Percentiles rank a stretch among this genome's conserved stretches.
Evolutionary conservation across 306 rosid species (phyloP).

Genomic region (Trichosanthes cucumerina): DNA sequence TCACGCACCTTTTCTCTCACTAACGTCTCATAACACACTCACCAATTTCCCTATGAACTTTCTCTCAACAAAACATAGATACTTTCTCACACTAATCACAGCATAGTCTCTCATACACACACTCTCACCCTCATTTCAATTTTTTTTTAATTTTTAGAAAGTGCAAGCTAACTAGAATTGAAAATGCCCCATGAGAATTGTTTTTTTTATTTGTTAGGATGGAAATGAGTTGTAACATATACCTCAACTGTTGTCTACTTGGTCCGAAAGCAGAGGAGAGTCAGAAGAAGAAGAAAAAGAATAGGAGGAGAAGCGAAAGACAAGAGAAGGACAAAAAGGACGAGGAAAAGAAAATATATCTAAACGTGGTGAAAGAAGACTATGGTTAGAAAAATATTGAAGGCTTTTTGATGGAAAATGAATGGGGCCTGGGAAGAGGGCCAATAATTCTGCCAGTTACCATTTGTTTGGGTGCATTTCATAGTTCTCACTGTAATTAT

Average conservation of each 20-base stretch:
- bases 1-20: not conserved
- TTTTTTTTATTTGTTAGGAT: not conserved
- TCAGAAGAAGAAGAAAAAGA: not conserved
- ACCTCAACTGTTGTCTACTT: not conserved
- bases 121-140: not conserved
- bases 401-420: not conserved
- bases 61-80: not conserved
- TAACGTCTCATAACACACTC: not conserved
- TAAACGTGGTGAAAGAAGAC: not conserved
- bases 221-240: not conserved
- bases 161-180: not conserved
- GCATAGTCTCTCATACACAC: not conserved
- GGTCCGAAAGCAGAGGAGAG: not conserved
- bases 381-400: not conserved
- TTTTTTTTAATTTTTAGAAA: not conserved
- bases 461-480: not conserved
- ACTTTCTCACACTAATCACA: not conserved
- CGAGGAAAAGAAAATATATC: not conserved
- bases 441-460: not conserved
- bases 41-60: not conserved
- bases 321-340: not conserved
- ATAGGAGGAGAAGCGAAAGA: not conserved
- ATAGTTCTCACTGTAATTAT: not conserved
- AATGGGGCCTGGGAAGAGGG: not conserved
- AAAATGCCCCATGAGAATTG: not conserved